Evolutionary conservation across 140 eudicot species (phyloP), one percentile per base, ranked within the genome.

Genomic region (Anethum foeniculum): DNA sequence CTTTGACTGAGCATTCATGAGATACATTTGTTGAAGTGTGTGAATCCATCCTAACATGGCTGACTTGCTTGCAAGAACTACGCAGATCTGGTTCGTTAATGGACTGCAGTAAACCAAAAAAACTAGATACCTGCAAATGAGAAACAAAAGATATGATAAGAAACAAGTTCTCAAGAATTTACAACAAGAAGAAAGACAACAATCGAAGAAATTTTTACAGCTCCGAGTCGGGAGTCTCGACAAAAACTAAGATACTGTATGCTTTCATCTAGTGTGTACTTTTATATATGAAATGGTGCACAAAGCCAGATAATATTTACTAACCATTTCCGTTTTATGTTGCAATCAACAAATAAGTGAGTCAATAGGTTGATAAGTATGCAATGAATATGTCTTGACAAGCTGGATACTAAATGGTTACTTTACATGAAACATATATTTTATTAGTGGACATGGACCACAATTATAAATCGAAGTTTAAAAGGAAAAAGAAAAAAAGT

Each of bases 1-100:
- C 88, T 48, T 81, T 85, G 74, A 82, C 81, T 48, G 90, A 83
- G 79, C 83, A 86, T 77, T 83, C 90, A 68, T 81, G 79, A 39
- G 80, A 69, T 77, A 83, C 83, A 72, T 82, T 79, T 71, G 80
- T 49, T 64, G 46, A 83, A 67, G 86, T 82, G 84, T 80, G 87
- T 77, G 84, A 81, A 62, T 74, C 83, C 81, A 76, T 82, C 81
- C 84, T 87, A 73, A 80, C 82, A 81, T 43, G 44, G 89, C 74
- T 60, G 82, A 56, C 79, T 87, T 85, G 86, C 81, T 83, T 72
- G 52, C 81, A 82, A 19, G 90, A 83, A 80, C 77, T 69, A 84
- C 60, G 80, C 80, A 74, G 46, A 58, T 68, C 71, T 19, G 73
- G 76, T 47, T 74, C 85, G 48, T 86, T 76, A 6, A 65, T 68